Base-by-base conservation (phyloP, 345 rosid species). In the Eucalyptus leucophloia region DNA sequence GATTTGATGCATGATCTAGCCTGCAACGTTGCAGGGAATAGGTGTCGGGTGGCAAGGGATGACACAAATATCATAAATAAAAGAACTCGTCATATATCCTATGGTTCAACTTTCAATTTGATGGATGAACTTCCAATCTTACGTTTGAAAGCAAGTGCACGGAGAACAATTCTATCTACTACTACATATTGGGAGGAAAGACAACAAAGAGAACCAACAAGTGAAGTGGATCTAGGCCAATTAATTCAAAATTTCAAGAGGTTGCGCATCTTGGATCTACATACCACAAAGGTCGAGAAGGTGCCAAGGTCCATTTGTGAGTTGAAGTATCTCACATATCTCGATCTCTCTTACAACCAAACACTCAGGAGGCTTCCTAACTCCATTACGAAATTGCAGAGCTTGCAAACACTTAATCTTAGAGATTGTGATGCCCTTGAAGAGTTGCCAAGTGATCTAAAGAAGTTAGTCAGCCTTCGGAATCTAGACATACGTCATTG, bases 1-100 rank as follows among this genome's bases (percentile, higher is more conserved):
- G 89, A 89, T 49, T 42, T 87, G 54, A 90, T 91, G 85, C 92
- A 91, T 65, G 67, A 60, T 60, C 67, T 60, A 60, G 67, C 65
- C 7, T 58, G 65, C 67, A 0, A 0, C 0, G 4, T 60, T 60
- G 67, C 16, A 10, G 15, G 65, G 65, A 60, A 26, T 1, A 12
- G 1, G 67, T 60, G 67, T 26, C 0, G 67, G 67, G 32, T 0
- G 8, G 67, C 67, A 60, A 26, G 67, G 67, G 67, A 60, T 28
- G 32, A 26, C 67, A 60, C 13, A 60, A 60, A 60, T 26, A 28
- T 11, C 3, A 3, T 26, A 26, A 12, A 28, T 9, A 44, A 49
- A 12, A 56, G 9, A 7, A 34, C 56, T 54, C 88, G 86, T 1
- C 91, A 91, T 80, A 6, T 90, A 16, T 91, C 91, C 45, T 47